Evolutionary conservation across 2,329 filamentous ascomycete species (phyloP).

Genomic region (Aspergillus luchuensis): DNA sequence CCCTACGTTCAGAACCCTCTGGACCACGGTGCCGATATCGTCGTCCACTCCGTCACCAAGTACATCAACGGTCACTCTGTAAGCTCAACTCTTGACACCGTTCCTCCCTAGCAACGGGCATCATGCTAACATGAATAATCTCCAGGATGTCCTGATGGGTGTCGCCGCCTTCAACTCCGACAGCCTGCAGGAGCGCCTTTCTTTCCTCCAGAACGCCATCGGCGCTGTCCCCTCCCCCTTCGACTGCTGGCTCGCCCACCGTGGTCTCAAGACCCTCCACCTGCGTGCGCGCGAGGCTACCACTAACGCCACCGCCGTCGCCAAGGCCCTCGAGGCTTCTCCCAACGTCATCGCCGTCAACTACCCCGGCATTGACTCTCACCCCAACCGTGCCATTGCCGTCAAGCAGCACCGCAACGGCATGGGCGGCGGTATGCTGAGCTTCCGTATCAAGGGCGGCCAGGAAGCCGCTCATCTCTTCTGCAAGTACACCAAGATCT

Average conservation of each 20-base stretch:
- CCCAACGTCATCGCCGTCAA: conserved; percentile 86
- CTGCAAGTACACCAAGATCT: conserved; percentile 85
- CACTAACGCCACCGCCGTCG: conserved; percentile 77
- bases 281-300: conserved; percentile 84
- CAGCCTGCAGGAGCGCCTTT: conserved; percentile 71
- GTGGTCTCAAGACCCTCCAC: conserved; percentile 94
- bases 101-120: neutral
- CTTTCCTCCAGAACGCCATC: conserved; percentile 96
- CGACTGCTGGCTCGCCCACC: conserved; percentile 96
- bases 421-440: conserved; percentile 96
- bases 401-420: conserved; percentile 89
- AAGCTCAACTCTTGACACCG: conserved; percentile 20
- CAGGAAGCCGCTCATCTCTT: conserved; percentile 84
- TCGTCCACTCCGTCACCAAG: conserved; percentile 96
- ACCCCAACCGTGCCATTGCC: conserved; percentile 83
- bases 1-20: conserved; percentile 97
- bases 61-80: conserved; percentile 94
- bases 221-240: conserved; percentile 93
- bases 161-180: conserved; percentile 92
- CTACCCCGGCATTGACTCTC: conserved; percentile 87
- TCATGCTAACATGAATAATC: conserved; percentile 12
- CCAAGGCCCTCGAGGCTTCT: conserved; percentile 73
- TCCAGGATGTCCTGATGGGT: conserved; percentile 90
- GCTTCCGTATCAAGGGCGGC: conserved; percentile 89
- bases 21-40: conserved; percentile 91